Base-by-base conservation (phyloP, 2,329 filamentous ascomycete genomes). In the Phialocephala sp. region DNA sequence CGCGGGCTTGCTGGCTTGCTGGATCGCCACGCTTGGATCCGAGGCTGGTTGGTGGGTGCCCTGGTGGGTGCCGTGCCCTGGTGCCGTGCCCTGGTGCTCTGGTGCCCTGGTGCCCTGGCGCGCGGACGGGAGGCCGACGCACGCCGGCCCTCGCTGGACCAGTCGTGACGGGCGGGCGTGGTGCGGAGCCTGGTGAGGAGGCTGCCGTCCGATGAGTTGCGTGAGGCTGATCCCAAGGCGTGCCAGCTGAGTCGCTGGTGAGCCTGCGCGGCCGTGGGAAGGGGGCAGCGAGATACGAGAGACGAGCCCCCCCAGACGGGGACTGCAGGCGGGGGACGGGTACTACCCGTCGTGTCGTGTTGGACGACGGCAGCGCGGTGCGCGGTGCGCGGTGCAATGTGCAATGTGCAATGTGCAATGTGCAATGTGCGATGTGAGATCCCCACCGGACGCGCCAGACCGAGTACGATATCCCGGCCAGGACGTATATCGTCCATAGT, bases 141-240 rank as follows among this genome's bases (percentile, higher is more conserved):
- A 20, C 14, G 8, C 22, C 32, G 24, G 43, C 20, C 35, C 14
- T 54, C 4, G 12, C 59, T 52, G 47, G 24, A 8, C 20, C 6
- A 18, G 22, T 37, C 56, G 56, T 39, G 18, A 22, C 41, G 56
- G 56, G 20, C 27, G 27, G 27, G 27, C 27, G n/a, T n/a, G n/a
- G n/a, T n/a, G n/a, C n/a, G n/a, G n/a, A 32, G 27, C 27, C 27
- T 41, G 50, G n/a, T 8, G 45, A 43, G 45, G 36, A 39, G 47
- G 27, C 37, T 56, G 45, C 8, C 39, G 14, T 59, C 65, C 61
- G 65, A 64, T 32, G 35, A 37, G 15, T 64, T 66, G 65, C 61
- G 58, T 64, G 65, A 66, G 65, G 65, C 61, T 66, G 65, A 66
- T 66, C 41, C 12, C 39, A 47, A 20, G 39, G 57, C 35, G 27